Conservation (phyloP, 2,329 filamentous ascomycete genomes). For the Neonectria hederae region DNA sequence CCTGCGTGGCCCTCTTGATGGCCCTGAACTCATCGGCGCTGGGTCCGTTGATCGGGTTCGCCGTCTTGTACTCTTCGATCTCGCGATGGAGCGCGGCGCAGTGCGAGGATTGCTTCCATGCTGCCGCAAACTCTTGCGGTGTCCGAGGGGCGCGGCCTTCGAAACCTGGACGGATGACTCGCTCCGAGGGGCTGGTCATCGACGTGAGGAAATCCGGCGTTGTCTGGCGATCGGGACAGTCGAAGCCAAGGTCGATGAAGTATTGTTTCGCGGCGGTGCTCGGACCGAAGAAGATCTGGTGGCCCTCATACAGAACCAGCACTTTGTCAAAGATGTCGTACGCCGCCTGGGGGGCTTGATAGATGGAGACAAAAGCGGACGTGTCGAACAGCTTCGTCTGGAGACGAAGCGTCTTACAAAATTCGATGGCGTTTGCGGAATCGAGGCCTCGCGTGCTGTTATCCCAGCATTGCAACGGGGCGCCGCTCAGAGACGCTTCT, state of each 20-base stretch:
- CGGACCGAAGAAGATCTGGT: slow-evolving; percentile 63
- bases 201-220: slow-evolving; percentile 76
- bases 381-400: slow-evolving; percentile 67
- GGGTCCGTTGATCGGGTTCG: slow-evolving; percentile 46
- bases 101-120: slow-evolving; percentile 40
- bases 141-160: slow-evolving; percentile 47
- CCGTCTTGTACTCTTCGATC: slow-evolving; percentile 60
- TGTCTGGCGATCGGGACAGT: slow-evolving; percentile 63
- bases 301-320: slow-evolving; percentile 72
- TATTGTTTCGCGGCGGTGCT: slow-evolving; percentile 38
- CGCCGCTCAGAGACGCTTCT: slow-evolving; percentile 46
- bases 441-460: slow-evolving; percentile 73
- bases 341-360: slow-evolving; percentile 63
- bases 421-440: slow-evolving; percentile 72
- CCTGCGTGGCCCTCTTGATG: slow-evolving; percentile 56
- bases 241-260: slow-evolving; percentile 60
- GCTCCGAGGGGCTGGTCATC: slow-evolving; percentile 53
- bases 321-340: slow-evolving; percentile 72
- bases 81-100: slow-evolving; percentile 54
- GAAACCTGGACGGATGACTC: slow-evolving; percentile 44
- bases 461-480: slow-evolving; percentile 74
- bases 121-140: slow-evolving; percentile 49
- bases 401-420: slow-evolving; percentile 68
- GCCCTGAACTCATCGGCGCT: slow-evolving; percentile 59
- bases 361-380: slow-evolving; percentile 69